These are phyloP conservation scores for Colletotrichum godetiae DNA, from an alignment of 2,329 filamentous ascomycete species.

Conservation along the genomic window DNA sequence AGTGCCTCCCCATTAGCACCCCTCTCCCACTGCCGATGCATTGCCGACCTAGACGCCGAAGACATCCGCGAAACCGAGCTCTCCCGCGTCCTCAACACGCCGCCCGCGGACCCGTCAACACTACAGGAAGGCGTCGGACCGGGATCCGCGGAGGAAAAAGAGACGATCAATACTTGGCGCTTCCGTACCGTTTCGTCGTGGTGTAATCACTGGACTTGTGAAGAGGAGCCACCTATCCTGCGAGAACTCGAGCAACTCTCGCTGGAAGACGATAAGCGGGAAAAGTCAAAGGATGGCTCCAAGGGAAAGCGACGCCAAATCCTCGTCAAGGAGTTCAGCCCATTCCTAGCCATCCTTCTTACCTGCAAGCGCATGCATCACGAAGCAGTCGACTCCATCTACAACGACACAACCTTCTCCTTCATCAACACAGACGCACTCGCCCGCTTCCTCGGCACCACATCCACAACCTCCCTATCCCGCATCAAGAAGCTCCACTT, in stretches of 20 bases:
- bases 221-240: conserved; percentile 24
- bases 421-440: conserved; percentile 12
- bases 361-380: conserved; percentile 29
- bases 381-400: conserved; percentile 28
- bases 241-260: neutral
- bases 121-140: neutral
- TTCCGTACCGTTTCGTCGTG: conserved; percentile 10
- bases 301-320: neutral
- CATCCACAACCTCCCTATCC: neutral
- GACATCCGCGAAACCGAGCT: conserved; percentile 24
- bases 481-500: conserved; percentile 14
- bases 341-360: conserved; percentile 25
- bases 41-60: conserved; percentile 25
- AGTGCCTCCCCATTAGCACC: conserved; percentile 10
- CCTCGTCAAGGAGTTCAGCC: conserved; percentile 30
- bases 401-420: conserved; percentile 36
- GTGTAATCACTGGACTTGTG: conserved; percentile 29
- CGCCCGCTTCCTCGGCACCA: conserved; percentile 12
- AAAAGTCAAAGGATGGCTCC: neutral
- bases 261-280: neutral
- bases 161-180: conserved; percentile 23
- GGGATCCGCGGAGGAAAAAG: neutral
- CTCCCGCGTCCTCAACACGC: conserved; percentile 5
- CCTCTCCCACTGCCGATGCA: conserved; percentile 23
- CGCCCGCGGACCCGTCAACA: neutral